Evolutionary conservation across 2,329 filamentous ascomycete genomes (phyloP).

Genomic region (Calonectria hongkongensis): DNA sequence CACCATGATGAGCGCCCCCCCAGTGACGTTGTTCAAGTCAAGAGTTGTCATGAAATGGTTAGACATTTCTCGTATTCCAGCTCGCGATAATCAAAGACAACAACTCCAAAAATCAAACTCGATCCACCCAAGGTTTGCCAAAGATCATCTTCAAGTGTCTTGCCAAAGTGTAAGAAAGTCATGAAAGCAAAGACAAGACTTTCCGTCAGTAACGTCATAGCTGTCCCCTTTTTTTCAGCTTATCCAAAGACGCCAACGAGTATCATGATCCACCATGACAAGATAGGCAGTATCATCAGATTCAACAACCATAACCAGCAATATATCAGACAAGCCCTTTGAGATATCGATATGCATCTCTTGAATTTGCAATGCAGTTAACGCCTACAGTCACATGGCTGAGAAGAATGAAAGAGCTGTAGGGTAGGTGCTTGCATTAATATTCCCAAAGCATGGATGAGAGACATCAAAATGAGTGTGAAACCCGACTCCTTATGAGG

Average conservation of each 20-base stretch:
- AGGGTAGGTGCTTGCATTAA: too few relatives aligned
- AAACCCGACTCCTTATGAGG: too few relatives aligned
- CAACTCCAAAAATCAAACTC: not conserved
- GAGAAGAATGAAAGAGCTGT: too few relatives aligned
- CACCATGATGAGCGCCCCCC: constrained; percentile 5
- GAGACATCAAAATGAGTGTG: too few relatives aligned
- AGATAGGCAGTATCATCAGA: not conserved
- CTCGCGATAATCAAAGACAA: not conserved
- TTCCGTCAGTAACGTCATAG: not conserved
- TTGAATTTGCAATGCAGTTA: too few relatives aligned
- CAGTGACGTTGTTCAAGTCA: not conserved
- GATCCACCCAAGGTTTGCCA: not conserved
- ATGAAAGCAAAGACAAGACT: not conserved
- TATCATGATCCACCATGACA: not conserved
- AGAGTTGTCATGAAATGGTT: constrained; percentile 1
- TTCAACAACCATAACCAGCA: not conserved
- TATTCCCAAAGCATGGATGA: too few relatives aligned
- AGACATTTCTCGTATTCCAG: not conserved
- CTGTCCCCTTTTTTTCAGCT: not conserved
- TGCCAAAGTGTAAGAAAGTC: not conserved
- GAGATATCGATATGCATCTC: too few relatives aligned
- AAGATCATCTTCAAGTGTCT: not conserved
- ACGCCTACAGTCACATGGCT: too few relatives aligned
- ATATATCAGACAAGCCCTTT: too few relatives aligned
- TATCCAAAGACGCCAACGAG: not conserved